These are phyloP conservation scores for Sedum album DNA, from an alignment of 164 flowering plant species.

Conservation along the genomic window DNA sequence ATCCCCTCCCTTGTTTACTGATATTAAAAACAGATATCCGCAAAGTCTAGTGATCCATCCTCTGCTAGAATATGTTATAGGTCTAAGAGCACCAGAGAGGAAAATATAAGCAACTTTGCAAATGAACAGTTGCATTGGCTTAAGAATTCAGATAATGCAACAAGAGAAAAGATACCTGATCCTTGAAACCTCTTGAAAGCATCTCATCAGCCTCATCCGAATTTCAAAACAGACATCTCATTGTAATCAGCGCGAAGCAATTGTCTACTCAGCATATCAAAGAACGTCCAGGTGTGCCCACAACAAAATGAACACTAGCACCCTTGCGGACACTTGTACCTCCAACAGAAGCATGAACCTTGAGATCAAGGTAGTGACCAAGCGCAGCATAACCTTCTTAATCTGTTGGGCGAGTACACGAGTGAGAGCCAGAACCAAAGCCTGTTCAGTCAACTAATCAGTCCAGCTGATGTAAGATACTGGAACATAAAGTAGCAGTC, in stretches of 20 bases:
- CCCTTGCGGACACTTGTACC: conserved; percentile 58
- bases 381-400: conserved; percentile 74
- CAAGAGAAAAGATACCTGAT: conserved; percentile 28
- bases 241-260: conserved; percentile 48
- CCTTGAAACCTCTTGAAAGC: conserved; percentile 66
- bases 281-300: conserved; percentile 64
- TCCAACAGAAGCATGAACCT: conserved; percentile 72
- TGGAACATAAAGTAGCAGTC: conserved; percentile 69
- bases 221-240: conserved; percentile 50
- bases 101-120: background rate
- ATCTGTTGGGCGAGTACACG: conserved; percentile 69
- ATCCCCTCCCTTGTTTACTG: too few relatives aligned
- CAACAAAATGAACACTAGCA: conserved; percentile 60
- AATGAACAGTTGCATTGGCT: background rate
- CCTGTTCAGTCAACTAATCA: conserved; percentile 41
- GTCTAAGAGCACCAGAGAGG: conserved; percentile 27
- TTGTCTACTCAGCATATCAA: conserved; percentile 51
- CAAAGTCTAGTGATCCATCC: too few relatives aligned
- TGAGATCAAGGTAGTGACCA: conserved; percentile 61
- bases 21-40: too few relatives aligned
- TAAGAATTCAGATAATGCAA: background rate
- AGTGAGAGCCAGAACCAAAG: conserved; percentile 63
- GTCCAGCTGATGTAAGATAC: conserved; percentile 53
- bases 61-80: conserved; percentile 61
- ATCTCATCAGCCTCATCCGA: conserved; percentile 67